These are phyloP conservation scores for Vitis hybrid DNA, from an alignment of 177 flowering plant genomes.

Conservation along the genomic window DNA sequence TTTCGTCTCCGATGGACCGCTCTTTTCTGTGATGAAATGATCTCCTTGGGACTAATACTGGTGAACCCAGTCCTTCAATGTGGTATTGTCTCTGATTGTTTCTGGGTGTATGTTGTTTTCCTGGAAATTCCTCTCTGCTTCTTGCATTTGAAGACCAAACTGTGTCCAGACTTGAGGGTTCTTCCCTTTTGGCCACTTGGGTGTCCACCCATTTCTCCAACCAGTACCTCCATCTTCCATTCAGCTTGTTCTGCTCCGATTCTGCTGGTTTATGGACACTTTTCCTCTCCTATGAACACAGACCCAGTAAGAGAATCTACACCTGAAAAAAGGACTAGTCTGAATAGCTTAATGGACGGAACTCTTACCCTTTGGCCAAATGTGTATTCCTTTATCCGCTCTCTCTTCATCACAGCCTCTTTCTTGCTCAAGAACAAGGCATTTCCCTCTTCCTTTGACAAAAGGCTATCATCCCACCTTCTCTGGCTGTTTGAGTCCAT, in stretches of 20 bases:
- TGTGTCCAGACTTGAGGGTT: conserved; percentile 34
- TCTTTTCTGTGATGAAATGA: conserved; percentile 47
- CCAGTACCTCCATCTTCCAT: conserved; percentile 54
- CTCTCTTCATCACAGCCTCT: conserved; percentile 53
- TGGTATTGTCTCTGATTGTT: conserved; percentile 18
- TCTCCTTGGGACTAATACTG: conserved; percentile 31
- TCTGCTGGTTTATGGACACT: conserved; percentile 43
- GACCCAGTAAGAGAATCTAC: neutral
- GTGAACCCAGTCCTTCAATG: conserved; percentile 27
- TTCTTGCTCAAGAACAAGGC: conserved; percentile 43
- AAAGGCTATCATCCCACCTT: conserved; percentile 55
- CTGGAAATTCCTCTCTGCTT: conserved; percentile 22
- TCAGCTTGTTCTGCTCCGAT: conserved; percentile 34
- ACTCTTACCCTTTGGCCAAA: conserved; percentile 43
- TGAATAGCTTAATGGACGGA: too few species aligned
- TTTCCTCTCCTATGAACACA: conserved; percentile 20
- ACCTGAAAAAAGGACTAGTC: neutral
- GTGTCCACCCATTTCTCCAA: conserved; percentile 75
- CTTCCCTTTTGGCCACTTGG: conserved; percentile 45
- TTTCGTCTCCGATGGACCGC: conserved; percentile 33
- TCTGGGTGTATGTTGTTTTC: conserved; percentile 21
- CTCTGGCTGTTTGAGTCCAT: conserved; percentile 38
- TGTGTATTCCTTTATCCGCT: conserved; percentile 52
- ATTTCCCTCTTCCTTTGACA: conserved; percentile 52
- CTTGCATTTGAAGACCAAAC: conserved; percentile 22